Evolutionary conservation across 805 yeast species (phyloP), one percentile per base, ranked within the genome.

Genomic region (Phaffomyces opuntiae): DNA sequence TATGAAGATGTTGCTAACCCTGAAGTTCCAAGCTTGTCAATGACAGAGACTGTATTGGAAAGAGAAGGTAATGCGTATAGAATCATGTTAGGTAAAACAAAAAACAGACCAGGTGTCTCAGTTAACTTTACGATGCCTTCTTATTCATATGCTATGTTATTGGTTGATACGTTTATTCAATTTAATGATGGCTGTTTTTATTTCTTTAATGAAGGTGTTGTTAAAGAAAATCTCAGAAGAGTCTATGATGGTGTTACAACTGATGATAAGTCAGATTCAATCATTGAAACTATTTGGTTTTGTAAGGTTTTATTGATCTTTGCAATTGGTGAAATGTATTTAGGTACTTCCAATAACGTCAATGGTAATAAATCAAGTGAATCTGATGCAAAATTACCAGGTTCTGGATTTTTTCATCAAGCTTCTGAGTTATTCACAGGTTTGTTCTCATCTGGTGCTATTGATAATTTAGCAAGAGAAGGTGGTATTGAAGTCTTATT

Each of bases 121-220:
- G 86, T 83, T 24, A 81, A 82, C 54, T 83, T 83, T 57, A 75
- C 87, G 0, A 66, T 85, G 16, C 95, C 95, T 1, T 79, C 87
- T 13, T 84, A 83, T 52, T 77, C 87, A 4, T 83, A 84, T 60
- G 89, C 91, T 7, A 75, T 82, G 75, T 61, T 83, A 13, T 64
- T 85, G 41, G 85, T 85, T 12, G 91, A 85, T 57, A 81, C 87
- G 0, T 85, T 85, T 53, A 75, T 85, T 44, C 81, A 83, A 43
- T 85, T 83, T 61, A 85, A 85, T 55, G 93, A 84, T 62, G 93
- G 90, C 1, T 85, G 95, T 54, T 85, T 85, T 60, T 85, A 85
- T 64, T 85, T 85, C 56, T 85, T 85, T 67, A 85, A 85, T 58
- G 95, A 85, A 61, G 95, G 95, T 1, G 57, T 83, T 19, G 87